Base-by-base conservation (phyloP, 441 rosid species). In the Daphne laureola region DNA sequence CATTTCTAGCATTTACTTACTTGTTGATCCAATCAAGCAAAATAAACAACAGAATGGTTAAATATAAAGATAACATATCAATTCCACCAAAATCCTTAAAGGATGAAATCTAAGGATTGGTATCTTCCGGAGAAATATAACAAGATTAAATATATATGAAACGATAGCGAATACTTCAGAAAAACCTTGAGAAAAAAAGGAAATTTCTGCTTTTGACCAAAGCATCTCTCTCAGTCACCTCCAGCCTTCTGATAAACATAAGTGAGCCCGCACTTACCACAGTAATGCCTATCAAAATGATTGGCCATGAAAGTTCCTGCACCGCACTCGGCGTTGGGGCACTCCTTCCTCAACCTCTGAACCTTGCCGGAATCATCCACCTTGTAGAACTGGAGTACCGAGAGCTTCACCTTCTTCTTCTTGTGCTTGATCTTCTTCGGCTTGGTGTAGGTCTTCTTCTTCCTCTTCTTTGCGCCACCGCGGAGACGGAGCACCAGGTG, bases 391-490 rank as follows among this genome's bases (percentile, higher is more conserved):
- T 88, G 94, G 49, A 88, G 74, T 14, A 86, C 82, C 0, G 96
- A 78, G 57, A 88, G 86, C 91, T 88, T 85, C 8, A 88, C 94
- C 84, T 86, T 88, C 96, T 78, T 88, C 53, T 88, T 78, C 81
- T 88, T 86, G 65, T 88, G 96, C 83, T 88, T 88, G 68, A 86
- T 83, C 63, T 88, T 88, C 80, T 88, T 85, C 0, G 96, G 96
- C 70, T 88, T 88, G 2, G 96, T 88, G 83, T 81, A 86, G 3
- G 89, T 81, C 91, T 88, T 86, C 96, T 88, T 88, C 96, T 88
- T 88, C 55, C 94, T 73, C 84, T 86, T 88, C 79, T 88, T 85
- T 0, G 94, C 96, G 14, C 96, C 96, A 4, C 96, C 96, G 13
- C 94, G 80, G 58, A 82, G 81, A 11, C 96, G 84, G 41, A 87